phyloP scores from a whole-genome alignment of 164 flowering plant species.

The Brasenia schreberi region DNA sequence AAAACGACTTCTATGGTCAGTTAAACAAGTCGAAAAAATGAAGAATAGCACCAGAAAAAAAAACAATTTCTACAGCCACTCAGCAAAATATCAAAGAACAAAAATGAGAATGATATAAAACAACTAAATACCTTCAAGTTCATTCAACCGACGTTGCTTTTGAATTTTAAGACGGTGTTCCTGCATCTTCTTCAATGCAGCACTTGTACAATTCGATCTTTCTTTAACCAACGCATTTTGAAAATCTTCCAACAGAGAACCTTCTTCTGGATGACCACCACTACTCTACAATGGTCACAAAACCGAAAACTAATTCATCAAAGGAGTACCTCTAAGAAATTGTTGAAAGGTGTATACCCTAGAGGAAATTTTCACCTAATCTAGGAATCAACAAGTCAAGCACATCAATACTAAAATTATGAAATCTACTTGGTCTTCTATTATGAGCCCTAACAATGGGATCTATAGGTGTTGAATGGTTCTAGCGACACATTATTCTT shows the following conservation, averaged over 20 bases:
- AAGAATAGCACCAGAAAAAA: neutral
- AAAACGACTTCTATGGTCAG: neutral
- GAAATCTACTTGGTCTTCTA: no score
- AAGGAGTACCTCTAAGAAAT: neutral
- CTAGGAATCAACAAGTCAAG: no score
- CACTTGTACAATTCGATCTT: slow-evolving; percentile 33
- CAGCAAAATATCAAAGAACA: neutral
- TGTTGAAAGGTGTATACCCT: neutral
- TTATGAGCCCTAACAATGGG: no score
- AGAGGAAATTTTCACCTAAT: neutral
- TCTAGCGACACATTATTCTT: no score
- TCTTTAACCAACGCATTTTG: slow-evolving; percentile 64
- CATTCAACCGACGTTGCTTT: slow-evolving; percentile 53
- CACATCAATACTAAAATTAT: no score
- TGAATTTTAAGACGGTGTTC: slow-evolving; percentile 44
- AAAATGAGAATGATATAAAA: neutral
- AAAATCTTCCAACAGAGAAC: slow-evolving; percentile 48
- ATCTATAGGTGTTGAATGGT: no score
- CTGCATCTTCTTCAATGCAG: slow-evolving; percentile 27
- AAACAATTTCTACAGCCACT: neutral
- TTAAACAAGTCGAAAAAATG: neutral
- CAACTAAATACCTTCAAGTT: slow-evolving; percentile 63
- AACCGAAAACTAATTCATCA: neutral
- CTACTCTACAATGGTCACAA: slow-evolving; percentile 19
- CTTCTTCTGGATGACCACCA: slow-evolving; percentile 13